Percentiles rank a stretch among this genome's conserved stretches.
Evolutionary conservation across 345 rosid genomes (phyloP).

Genomic region (Lepidium didymum): DNA sequence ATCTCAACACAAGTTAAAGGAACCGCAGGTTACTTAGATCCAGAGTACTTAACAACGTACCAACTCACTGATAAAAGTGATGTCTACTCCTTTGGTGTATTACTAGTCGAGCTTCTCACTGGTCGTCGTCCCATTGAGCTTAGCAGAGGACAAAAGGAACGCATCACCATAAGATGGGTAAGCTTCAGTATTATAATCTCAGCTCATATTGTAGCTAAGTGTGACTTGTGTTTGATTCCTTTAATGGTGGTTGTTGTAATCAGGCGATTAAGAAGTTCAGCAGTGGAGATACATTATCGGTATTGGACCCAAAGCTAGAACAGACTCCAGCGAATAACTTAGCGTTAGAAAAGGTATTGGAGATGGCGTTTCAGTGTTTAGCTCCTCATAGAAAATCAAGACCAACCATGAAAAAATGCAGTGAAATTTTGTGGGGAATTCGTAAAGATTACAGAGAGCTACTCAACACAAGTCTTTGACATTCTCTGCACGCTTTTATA

Average conservation of each 20-base stretch:
- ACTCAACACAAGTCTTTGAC: slow-evolving; percentile 27
- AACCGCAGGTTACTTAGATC: slow-evolving; percentile 93
- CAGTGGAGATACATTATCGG: slow-evolving; percentile 50
- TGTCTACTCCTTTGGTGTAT: slow-evolving; percentile 87
- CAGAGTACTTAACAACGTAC: slow-evolving; percentile 79
- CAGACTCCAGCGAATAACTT: slow-evolving; percentile 37
- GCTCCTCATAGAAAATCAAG: slow-evolving; percentile 64
- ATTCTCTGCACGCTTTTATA: background rate
- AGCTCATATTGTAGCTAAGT: background rate
- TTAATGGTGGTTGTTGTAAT: slow-evolving; percentile 7
- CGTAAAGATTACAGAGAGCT: slow-evolving; percentile 76
- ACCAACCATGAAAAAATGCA: slow-evolving; percentile 79
- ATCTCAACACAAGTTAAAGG: slow-evolving; percentile 98
- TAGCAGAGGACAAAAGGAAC: slow-evolving; percentile 59
- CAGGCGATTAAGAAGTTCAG: slow-evolving; percentile 78
- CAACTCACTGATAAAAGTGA: slow-evolving; percentile 93
- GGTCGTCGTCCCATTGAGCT: slow-evolving; percentile 88
- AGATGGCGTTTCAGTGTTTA: slow-evolving; percentile 67
- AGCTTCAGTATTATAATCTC: background rate
- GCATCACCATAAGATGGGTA: slow-evolving; percentile 85
- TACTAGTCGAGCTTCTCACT: slow-evolving; percentile 69
- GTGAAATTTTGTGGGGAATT: slow-evolving; percentile 76
- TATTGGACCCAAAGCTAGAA: slow-evolving; percentile 69
- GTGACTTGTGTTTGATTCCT: background rate
- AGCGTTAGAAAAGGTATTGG: slow-evolving; percentile 63